These are phyloP conservation scores for Cyclospora cayetanensis DNA, from an alignment of 169 alveolate genomes.

Conservation along the genomic window DNA sequence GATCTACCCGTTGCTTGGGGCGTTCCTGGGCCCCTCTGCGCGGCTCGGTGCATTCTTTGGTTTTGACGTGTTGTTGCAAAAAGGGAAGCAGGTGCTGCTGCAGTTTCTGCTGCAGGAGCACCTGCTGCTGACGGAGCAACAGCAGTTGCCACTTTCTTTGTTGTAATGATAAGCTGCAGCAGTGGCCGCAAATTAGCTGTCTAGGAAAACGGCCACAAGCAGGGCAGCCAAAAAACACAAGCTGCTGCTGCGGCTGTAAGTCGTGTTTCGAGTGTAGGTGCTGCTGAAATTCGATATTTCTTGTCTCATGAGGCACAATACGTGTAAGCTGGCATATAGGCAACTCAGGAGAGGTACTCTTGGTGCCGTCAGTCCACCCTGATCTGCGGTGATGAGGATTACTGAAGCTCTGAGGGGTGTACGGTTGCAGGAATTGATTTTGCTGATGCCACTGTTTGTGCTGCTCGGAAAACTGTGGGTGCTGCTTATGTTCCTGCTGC, in stretches of 20 bases:
- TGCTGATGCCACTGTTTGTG: not conserved
- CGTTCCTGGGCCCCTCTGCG: not conserved
- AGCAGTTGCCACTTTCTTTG: not conserved
- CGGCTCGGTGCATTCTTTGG: not conserved
- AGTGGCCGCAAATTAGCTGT: not conserved
- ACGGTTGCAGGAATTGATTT: not conserved
- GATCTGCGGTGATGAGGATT: not conserved
- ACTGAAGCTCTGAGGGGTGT: not conserved
- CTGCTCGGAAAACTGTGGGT: not conserved
- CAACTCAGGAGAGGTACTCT: too few species aligned
- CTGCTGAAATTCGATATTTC: not conserved
- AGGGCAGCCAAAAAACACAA: not conserved
- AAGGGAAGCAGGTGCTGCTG: not conserved
- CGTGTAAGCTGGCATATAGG: too few species aligned
- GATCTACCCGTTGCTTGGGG: not conserved
- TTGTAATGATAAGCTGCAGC: not conserved
- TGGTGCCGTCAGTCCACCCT: too few species aligned
- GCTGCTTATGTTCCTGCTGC: not conserved
- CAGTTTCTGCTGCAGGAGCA: not conserved
- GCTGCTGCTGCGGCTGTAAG: not conserved
- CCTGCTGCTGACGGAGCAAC: not conserved
- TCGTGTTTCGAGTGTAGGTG: too few species aligned
- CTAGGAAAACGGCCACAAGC: not conserved
- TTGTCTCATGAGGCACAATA: not conserved
- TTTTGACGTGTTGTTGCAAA: not conserved